These are phyloP conservation scores for Antitrichia curtipendula DNA, from an alignment of 225 moss, liverwort and hornwort genomes.

Conservation along the genomic window DNA sequence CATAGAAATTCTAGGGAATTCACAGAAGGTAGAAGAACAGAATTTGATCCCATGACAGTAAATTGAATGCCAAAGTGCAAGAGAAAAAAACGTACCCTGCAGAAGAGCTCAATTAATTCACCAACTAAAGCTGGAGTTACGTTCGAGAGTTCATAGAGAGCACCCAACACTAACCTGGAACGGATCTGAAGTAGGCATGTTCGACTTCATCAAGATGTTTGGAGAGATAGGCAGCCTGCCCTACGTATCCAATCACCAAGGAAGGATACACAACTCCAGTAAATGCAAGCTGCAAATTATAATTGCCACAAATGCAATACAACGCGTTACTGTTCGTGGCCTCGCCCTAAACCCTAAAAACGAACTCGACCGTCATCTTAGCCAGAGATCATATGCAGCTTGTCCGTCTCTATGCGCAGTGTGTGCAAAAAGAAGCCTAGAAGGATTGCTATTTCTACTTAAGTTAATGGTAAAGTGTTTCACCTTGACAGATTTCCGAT, in stretches of 20 bases:
- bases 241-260: conserved; percentile 72
- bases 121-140: neutral
- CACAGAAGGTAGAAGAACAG: neutral
- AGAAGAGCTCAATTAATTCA: neutral
- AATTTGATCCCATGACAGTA: neutral
- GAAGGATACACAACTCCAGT: conserved; percentile 68
- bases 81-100: neutral
- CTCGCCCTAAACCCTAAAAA: neutral
- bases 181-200: conserved; percentile 56
- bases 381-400: neutral
- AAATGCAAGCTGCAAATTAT: conserved; percentile 58
- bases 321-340: neutral
- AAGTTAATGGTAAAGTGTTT: neutral
- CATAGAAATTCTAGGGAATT: neutral
- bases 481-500: conserved; percentile 63
- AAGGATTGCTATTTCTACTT: neutral
- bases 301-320: neutral
- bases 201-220: conserved; percentile 51
- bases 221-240: conserved; percentile 80
- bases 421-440: neutral
- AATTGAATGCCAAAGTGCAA: neutral
- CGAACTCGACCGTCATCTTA: neutral
- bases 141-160: neutral
- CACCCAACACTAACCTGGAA: conserved; percentile 27
- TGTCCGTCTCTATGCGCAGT: neutral